Evolutionary conservation across 805 yeast genomes (phyloP).

Genomic region (Cyberlindnera xishuangbannaensis): DNA sequence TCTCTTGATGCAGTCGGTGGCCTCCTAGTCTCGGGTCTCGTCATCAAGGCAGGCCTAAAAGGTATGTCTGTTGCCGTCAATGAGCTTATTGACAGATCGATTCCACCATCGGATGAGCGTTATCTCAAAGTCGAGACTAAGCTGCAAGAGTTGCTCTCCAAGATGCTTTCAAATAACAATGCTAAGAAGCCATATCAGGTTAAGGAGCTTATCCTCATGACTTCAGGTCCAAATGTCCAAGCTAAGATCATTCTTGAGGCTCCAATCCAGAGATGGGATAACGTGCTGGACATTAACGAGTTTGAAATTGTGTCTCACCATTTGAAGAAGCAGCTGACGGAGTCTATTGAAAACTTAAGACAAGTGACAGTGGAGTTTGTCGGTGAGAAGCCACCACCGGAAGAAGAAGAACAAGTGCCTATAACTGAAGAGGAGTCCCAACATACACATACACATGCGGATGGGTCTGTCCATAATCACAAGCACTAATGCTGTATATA

Average conservation of each 20-base stretch:
- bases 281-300: constrained; percentile 35
- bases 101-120: constrained; percentile 44
- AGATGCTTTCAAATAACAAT: constrained; percentile 37
- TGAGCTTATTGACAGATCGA: constrained; percentile 75
- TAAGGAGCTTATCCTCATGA: constrained; percentile 39
- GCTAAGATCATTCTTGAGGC: constrained; percentile 31
- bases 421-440: constrained; percentile 10
- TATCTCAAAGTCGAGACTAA: constrained; percentile 38
- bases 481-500: constrained; percentile 15
- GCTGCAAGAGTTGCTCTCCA: constrained; percentile 29
- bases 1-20: constrained; percentile 96
- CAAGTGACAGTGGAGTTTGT: constrained; percentile 37
- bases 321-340: constrained; percentile 29
- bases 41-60: constrained; percentile 77
- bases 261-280: constrained; percentile 42
- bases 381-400: constrained; percentile 27
- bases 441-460: constrained; percentile 23
- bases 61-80: constrained; percentile 65
- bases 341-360: constrained; percentile 37
- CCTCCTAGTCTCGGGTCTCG: constrained; percentile 70
- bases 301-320: constrained; percentile 37
- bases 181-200: constrained; percentile 33
- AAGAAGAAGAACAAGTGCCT: constrained; percentile 17
- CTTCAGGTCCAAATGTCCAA: constrained; percentile 53
- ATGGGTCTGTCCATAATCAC: constrained; percentile 24